These are phyloP conservation scores for Cercospora sojina DNA, from an alignment of 2,329 filamentous ascomycete species.

Conservation along the genomic window DNA sequence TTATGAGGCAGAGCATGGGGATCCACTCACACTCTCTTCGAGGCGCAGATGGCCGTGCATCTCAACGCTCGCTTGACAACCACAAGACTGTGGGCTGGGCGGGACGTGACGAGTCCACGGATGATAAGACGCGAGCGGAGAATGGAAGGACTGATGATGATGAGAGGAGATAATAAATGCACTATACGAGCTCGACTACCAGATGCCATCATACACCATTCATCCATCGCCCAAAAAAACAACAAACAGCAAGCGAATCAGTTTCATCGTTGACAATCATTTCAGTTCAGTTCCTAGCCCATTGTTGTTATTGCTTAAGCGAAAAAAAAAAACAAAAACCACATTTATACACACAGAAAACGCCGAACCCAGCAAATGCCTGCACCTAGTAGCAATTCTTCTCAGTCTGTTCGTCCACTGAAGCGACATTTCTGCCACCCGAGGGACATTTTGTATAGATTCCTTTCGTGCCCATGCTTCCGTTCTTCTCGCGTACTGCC, in stretches of 20 bases:
- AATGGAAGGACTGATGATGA: neutral
- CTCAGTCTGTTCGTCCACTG: neutral
- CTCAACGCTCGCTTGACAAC: neutral
- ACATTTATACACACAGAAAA: neutral
- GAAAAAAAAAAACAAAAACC: neutral
- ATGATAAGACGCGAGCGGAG: neutral
- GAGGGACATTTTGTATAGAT: neutral
- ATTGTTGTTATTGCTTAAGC: neutral
- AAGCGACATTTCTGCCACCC: neutral
- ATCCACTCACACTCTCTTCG: too few species aligned
- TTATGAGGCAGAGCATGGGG: neutral
- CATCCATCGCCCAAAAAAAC: neutral
- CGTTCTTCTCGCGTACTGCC: neutral
- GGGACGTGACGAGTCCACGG: too few species aligned
- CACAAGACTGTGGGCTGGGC: neutral
- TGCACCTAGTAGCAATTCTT: neutral
- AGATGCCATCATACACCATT: neutral
- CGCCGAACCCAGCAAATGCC: neutral
- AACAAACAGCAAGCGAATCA: neutral
- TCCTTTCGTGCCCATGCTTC: neutral
- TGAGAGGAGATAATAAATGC: neutral
- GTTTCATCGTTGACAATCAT: neutral
- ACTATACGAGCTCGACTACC: neutral
- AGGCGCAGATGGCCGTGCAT: neutral
- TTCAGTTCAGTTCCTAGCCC: neutral